Evolutionary conservation across 2,329 filamentous ascomycete species (phyloP).

Genomic region (Grosmannia huntii): DNA sequence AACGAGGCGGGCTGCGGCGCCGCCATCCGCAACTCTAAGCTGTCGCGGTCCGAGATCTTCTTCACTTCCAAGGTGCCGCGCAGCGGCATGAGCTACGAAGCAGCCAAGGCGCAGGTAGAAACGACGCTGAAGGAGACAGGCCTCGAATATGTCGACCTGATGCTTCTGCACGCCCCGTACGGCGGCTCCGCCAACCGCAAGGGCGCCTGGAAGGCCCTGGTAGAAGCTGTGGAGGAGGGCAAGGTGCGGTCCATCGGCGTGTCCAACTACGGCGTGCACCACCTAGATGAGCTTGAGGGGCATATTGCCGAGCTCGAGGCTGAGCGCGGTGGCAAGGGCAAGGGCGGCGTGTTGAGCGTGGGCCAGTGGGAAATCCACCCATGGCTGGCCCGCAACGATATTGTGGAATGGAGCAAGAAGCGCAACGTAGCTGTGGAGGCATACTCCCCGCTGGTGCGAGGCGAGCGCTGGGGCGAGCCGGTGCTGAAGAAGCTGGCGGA

Average conservation of each 20-base stretch:
- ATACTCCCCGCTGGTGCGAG: conserved; percentile 49
- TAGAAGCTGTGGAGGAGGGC: conserved; percentile 49
- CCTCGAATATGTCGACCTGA: conserved; percentile 55
- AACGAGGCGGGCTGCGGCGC: conserved; percentile 51
- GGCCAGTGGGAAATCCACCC: conserved; percentile 87
- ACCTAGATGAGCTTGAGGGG: conserved; percentile 44
- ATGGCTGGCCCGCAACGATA: conserved; percentile 70
- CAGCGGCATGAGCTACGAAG: conserved; percentile 41
- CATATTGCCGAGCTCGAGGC: conserved; percentile 48
- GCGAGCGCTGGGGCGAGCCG: conserved; percentile 57
- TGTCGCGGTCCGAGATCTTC: conserved; percentile 43
- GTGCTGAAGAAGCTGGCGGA: conserved; percentile 50
- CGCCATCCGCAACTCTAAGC: conserved; percentile 38
- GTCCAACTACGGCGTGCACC: conserved; percentile 53
- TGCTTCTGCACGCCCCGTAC: conserved; percentile 49
- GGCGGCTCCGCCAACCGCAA: conserved; percentile 43
- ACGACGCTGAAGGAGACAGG: conserved; percentile 48
- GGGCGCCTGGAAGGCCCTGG: conserved; percentile 48
- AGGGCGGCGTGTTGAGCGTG: conserved; percentile 62
- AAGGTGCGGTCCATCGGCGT: conserved; percentile 49
- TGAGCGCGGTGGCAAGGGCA: conserved; percentile 47
- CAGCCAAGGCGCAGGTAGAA: conserved; percentile 49
- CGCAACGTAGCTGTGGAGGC: conserved; percentile 50
- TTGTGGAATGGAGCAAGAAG: conserved; percentile 62
- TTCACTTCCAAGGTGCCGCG: conserved; percentile 46